phyloP scores from a whole-genome alignment of 768 basidiomycete species.

The Calocybe cyanea region DNA sequence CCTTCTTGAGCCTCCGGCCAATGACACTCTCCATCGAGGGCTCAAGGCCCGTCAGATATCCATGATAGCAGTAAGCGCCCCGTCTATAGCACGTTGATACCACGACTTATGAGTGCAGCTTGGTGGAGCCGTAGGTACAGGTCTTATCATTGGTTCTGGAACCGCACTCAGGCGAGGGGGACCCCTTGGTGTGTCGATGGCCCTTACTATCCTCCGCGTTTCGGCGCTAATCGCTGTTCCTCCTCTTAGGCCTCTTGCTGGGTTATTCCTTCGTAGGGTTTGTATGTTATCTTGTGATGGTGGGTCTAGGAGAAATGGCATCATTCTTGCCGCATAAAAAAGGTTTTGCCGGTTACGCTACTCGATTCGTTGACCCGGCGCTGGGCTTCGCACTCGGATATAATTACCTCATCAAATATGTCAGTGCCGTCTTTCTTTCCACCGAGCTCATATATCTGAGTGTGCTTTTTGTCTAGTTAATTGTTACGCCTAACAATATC shows the following conservation, averaged over 20 bases:
- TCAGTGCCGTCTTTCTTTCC: constrained; percentile 18
- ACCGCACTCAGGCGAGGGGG: constrained; percentile 56
- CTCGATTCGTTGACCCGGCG: constrained; percentile 65
- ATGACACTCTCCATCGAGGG: constrained; percentile 41
- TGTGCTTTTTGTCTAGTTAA: constrained; percentile 30
- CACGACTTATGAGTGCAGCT: constrained; percentile 23
- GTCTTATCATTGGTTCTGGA: constrained; percentile 55
- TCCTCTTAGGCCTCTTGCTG: constrained; percentile 21
- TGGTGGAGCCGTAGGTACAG: constrained; percentile 50
- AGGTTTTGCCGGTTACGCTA: constrained; percentile 57
- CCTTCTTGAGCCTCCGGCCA: constrained; percentile 29
- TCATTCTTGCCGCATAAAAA: constrained; percentile 57
- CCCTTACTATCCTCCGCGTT: neutral
- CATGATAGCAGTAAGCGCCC: constrained; percentile 45
- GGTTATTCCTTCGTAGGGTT: constrained; percentile 50
- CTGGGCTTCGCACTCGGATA: constrained; percentile 65
- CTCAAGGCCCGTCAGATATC: constrained; percentile 51
- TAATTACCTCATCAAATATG: constrained; percentile 60
- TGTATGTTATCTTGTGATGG: constrained; percentile 59
- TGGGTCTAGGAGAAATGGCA: constrained; percentile 49
- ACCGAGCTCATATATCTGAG: constrained; percentile 4
- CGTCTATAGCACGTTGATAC: neutral
- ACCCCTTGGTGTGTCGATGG: constrained; percentile 36
- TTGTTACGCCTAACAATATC: constrained; percentile 65
- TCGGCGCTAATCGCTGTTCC: constrained; percentile 1